These are phyloP conservation scores for Phialemoniopsis sp. DNA, from an alignment of 2,329 filamentous ascomycete species.

Conservation along the genomic window DNA sequence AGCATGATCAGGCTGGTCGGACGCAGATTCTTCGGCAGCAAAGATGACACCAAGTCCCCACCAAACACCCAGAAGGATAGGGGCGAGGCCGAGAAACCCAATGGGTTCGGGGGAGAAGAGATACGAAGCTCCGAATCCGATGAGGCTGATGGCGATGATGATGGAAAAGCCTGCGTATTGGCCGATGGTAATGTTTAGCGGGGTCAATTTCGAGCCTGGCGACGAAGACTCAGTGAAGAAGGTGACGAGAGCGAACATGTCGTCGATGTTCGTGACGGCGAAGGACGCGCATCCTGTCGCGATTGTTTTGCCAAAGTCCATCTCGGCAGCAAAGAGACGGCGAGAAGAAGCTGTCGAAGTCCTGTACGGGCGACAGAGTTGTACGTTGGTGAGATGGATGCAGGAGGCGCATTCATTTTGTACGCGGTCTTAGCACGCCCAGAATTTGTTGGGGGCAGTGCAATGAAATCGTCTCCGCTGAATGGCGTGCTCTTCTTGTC, in stretches of 20 bases:
- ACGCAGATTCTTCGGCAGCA: conserved; percentile 10
- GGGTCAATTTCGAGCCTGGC: conserved; percentile 14
- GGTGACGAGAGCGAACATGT: conserved; percentile 29
- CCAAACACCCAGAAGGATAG: conserved; percentile 25
- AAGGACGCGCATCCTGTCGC: conserved; percentile 20
- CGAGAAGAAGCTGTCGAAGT: no score
- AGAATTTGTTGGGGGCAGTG: no score
- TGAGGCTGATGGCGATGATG: conserved; percentile 26
- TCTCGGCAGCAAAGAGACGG: no score
- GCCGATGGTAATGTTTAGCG: conserved; percentile 15
- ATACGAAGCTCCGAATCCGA: conserved; percentile 23
- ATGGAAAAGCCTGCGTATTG: conserved; percentile 26
- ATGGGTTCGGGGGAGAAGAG: conserved; percentile 25
- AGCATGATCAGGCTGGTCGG: no score
- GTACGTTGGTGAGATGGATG: no score
- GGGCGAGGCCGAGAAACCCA: conserved; percentile 26
- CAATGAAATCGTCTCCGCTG: no score
- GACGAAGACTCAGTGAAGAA: conserved; percentile 27
- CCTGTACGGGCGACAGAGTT: no score
- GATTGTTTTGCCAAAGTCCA: conserved; percentile 15
- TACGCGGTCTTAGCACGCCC: no score
- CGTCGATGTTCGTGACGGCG: conserved; percentile 27
- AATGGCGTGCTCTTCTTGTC: no score
- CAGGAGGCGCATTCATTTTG: no score
- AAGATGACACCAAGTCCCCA: conserved; percentile 14